A percentile compares a stretch with the other conserved stretches of the same genome.
These are phyloP conservation scores for Coemansia sp. DNA, from an alignment of 371 early-diverging fungal species.

Conservation along the genomic window DNA sequence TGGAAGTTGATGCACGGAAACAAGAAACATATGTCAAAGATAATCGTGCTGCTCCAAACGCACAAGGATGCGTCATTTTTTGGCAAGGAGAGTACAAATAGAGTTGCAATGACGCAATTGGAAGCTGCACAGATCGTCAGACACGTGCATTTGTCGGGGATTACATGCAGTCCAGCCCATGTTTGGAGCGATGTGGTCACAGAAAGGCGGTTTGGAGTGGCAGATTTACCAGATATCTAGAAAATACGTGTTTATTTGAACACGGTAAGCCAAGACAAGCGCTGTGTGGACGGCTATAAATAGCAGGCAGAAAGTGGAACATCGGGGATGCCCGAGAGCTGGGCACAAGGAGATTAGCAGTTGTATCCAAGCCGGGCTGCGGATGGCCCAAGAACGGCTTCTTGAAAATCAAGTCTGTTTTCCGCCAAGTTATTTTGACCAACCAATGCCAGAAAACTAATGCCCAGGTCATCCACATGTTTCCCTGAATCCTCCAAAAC, in stretches of 20 bases:
- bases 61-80: too few species aligned
- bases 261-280: not conserved
- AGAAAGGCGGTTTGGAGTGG: not conserved
- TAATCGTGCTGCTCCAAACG: not conserved
- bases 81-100: not conserved
- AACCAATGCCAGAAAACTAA: not conserved
- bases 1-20: not conserved
- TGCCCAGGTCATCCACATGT: not conserved
- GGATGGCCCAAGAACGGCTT: conserved; percentile 4
- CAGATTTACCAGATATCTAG: not conserved
- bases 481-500: too few species aligned
- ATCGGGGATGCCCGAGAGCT: not conserved
- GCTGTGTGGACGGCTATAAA: not conserved
- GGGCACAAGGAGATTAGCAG: not conserved
- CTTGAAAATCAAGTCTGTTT: not conserved
- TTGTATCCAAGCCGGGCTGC: conserved; percentile 3
- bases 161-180: not conserved
- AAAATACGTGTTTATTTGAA: not conserved
- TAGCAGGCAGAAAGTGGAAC: not conserved
- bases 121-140: not conserved
- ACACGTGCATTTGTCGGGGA: not conserved
- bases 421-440: too few species aligned
- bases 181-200: not conserved
- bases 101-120: not conserved
- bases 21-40: not conserved